Conservation (phyloP, 225 moss, liverwort and hornwort species). For the Polytrichum formosum region DNA sequence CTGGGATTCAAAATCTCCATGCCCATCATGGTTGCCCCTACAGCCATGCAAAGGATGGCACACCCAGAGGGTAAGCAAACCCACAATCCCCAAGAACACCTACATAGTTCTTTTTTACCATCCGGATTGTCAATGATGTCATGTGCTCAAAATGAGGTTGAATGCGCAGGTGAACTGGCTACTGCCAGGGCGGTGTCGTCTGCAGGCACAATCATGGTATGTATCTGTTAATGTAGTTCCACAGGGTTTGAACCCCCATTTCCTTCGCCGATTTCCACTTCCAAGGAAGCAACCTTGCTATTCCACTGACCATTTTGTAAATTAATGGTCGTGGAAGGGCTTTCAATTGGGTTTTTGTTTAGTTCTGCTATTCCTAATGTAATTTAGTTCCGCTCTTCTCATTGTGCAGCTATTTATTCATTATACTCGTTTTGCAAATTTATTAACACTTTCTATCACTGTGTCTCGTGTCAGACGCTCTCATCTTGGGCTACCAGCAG, state of each 20-base stretch:
- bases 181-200: conserved; percentile 69
- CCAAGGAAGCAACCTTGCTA: no score
- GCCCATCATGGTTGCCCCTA: conserved; percentile 63
- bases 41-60: conserved; percentile 45
- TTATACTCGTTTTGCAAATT: no score
- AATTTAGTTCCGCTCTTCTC: background rate
- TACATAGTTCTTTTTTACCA: background rate
- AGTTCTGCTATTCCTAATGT: background rate
- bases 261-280: no score
- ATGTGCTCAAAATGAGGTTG: background rate
- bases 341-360: no score
- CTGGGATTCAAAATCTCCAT: conserved; percentile 44
- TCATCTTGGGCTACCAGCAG: conserved; percentile 75
- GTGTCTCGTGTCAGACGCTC: conserved; percentile 33
- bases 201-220: conserved; percentile 74
- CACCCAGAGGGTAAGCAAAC: conserved; percentile 33
- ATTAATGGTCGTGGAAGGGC: no score
- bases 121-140: background rate
- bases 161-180: conserved; percentile 69
- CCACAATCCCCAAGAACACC: background rate
- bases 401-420: no score
- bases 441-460: no score
- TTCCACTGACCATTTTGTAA: no score
- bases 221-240: background rate
- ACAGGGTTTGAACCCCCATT: no score